Evolutionary conservation across 176 grass and related monocot genomes (phyloP).

Genomic region (Otatea glauca): DNA sequence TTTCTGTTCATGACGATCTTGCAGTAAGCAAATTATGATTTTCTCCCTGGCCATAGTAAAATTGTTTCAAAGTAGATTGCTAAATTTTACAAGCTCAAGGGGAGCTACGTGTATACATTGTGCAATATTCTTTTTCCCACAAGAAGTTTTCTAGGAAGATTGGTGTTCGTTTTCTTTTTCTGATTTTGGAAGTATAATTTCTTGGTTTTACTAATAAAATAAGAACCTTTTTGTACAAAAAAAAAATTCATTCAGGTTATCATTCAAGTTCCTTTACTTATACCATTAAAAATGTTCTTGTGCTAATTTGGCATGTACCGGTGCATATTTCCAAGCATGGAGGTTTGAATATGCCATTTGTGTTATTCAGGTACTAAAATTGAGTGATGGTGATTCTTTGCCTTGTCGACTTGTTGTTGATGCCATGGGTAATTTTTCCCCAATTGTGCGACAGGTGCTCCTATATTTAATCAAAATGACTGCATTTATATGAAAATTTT

Average conservation of each 20-base stretch:
- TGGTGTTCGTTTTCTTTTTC: neutral
- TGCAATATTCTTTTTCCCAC: neutral
- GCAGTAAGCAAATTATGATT: conserved; percentile 62
- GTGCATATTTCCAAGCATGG: conserved; percentile 9
- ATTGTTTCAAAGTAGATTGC: conserved; percentile 5
- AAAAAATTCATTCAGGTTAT: neutral
- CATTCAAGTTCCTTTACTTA: conserved; percentile 1
- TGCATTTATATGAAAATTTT: conserved; percentile 8
- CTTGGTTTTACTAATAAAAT: conserved; percentile 3
- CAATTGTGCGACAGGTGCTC: conserved; percentile 84
- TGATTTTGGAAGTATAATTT: conserved; percentile 10
- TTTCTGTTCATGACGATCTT: conserved; percentile 68
- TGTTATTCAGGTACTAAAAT: conserved; percentile 60
- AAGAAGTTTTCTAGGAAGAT: conserved; percentile 3
- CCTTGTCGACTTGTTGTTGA: conserved; percentile 72
- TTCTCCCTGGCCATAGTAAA: neutral
- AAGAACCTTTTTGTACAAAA: neutral
- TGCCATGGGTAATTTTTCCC: conserved; percentile 98
- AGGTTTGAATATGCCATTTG: conserved; percentile 21
- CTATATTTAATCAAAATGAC: neutral
- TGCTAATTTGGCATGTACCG: neutral
- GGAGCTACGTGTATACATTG: neutral
- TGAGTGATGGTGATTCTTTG: conserved; percentile 66
- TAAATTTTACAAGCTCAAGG: neutral
- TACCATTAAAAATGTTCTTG: neutral